A percentile compares a stretch with the other conserved stretches of the same genome.
Evolutionary conservation across 2,329 filamentous ascomycete species (phyloP).

Genomic region (Lachnellula hyalina): DNA sequence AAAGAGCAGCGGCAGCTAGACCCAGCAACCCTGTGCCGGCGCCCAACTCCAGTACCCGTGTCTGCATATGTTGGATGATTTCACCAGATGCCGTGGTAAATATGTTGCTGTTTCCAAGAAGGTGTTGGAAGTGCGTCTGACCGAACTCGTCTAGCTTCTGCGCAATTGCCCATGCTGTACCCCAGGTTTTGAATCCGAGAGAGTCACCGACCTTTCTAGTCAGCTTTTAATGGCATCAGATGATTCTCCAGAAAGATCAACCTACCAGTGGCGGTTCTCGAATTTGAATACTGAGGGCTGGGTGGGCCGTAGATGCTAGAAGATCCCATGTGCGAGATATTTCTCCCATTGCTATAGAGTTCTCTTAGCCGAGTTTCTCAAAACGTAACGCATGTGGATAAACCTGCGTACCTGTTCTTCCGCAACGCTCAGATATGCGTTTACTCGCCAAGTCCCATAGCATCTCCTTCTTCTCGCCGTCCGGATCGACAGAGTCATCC

Average conservation of each 20-base stretch:
- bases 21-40: slow-evolving; percentile 86
- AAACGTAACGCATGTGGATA: background rate
- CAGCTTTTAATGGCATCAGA: background rate
- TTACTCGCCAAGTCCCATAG: slow-evolving; percentile 76
- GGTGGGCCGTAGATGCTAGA: slow-evolving; percentile 36
- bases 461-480: slow-evolving; percentile 49
- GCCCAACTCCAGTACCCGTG: slow-evolving; percentile 48
- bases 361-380: background rate
- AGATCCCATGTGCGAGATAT: slow-evolving; percentile 58
- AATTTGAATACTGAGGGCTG: slow-evolving; percentile 61
- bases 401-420: slow-evolving; percentile 53
- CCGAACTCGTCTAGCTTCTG: slow-evolving; percentile 54
- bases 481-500: slow-evolving; percentile 22
- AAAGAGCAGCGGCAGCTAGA: slow-evolving; percentile 70
- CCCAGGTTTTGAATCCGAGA: slow-evolving; percentile 93
- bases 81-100: background rate
- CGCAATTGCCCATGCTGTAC: slow-evolving; percentile 80
- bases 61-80: background rate
- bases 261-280: slow-evolving; percentile 69
- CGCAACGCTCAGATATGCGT: slow-evolving; percentile 79
- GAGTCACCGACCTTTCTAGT: slow-evolving; percentile 63
- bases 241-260: background rate
- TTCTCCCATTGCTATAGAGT: slow-evolving; percentile 52
- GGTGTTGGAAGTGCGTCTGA: slow-evolving; percentile 22
- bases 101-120: slow-evolving; percentile 32